A percentile compares a stretch with the other conserved stretches of the same genome.
These are phyloP conservation scores for Aspergillus caelatus DNA, from an alignment of 2,329 filamentous ascomycete genomes.

Conservation along the genomic window DNA sequence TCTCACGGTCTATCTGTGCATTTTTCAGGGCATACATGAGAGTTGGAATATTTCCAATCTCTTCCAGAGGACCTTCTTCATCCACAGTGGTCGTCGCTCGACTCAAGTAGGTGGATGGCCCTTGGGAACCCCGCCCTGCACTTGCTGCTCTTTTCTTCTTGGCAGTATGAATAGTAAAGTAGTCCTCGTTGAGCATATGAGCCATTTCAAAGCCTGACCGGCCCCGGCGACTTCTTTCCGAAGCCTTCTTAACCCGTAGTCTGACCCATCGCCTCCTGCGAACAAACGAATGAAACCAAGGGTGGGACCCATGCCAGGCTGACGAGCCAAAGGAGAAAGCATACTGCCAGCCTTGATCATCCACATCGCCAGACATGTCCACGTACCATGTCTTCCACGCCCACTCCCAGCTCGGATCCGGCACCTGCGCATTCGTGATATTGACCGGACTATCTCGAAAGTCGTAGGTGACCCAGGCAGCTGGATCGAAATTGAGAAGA, in stretches of 20 bases:
- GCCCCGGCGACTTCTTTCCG: conserved; percentile 23
- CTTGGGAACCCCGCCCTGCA: conserved; percentile 33
- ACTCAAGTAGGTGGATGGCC: conserved; percentile 33
- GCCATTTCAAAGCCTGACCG: conserved; percentile 48
- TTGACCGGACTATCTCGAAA: conserved; percentile 63
- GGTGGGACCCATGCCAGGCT: conserved; percentile 83
- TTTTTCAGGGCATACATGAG: conserved; percentile 69
- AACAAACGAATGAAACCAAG: conserved; percentile 96
- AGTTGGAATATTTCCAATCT: conserved; percentile 66
- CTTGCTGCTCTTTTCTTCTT: conserved; percentile 52
- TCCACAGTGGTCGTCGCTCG: conserved; percentile 48
- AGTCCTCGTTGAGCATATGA: conserved; percentile 73
- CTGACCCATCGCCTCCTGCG: conserved; percentile 85
- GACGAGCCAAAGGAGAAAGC: conserved; percentile 82
- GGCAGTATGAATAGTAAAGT: conserved; percentile 71
- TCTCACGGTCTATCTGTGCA: conserved; percentile 85
- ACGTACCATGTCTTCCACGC: conserved; percentile 72
- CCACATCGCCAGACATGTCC: conserved; percentile 77
- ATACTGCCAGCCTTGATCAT: conserved; percentile 95
- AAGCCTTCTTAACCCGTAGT: conserved; percentile 68
- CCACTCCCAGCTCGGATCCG: conserved; percentile 96
- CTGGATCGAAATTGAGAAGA: conserved; percentile 80
- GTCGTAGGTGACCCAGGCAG: conserved; percentile 77
- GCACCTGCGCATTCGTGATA: conserved; percentile 86
- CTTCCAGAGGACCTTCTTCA: conserved; percentile 50